Conservation (phyloP, 129 eudicot genomes). For the Artemisia tridentata region DNA sequence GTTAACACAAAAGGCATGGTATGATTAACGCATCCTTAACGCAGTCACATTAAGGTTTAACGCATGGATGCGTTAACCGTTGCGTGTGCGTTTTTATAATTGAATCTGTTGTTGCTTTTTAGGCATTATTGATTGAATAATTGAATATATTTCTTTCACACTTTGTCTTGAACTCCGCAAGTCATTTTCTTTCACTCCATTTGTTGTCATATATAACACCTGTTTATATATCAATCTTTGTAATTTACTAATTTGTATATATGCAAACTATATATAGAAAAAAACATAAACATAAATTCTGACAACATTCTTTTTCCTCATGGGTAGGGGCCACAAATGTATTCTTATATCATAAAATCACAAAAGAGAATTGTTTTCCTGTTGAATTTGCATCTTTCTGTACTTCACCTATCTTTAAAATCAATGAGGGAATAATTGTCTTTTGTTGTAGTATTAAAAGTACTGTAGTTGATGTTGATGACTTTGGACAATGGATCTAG, state of each 20-base stretch:
- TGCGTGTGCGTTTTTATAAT: too few species aligned
- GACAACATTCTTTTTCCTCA: slow-evolving; percentile 33
- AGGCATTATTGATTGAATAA: slow-evolving; percentile 22
- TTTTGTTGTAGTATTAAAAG: slow-evolving; percentile 25
- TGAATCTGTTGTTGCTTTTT: slow-evolving; percentile 17
- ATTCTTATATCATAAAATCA: slow-evolving; percentile 21
- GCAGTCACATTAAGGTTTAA: too few species aligned
- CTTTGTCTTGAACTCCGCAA: slow-evolving; percentile 9
- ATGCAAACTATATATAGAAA: slow-evolving; percentile 15
- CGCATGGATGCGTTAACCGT: too few species aligned
- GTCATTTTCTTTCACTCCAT: slow-evolving; percentile 23
- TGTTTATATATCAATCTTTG: slow-evolving; percentile 13
- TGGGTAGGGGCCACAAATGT: slow-evolving; percentile 30
- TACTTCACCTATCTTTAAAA: slow-evolving; percentile 16
- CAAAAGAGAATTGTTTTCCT: slow-evolving; percentile 12
- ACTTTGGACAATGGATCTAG: slow-evolving; percentile 16
- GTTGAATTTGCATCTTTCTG: slow-evolving; percentile 31
- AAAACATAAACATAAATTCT: slow-evolving; percentile 18
- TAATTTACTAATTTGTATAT: not conserved
- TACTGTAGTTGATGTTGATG: slow-evolving; percentile 14
- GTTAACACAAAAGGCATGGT: too few species aligned
- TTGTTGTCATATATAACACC: slow-evolving; percentile 24
- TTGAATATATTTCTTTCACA: slow-evolving; percentile 10
- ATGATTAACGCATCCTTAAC: too few species aligned
- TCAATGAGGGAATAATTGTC: slow-evolving; percentile 35